Base-by-base conservation (phyloP, 305 asterid species). In the Plantago coronopus region DNA sequence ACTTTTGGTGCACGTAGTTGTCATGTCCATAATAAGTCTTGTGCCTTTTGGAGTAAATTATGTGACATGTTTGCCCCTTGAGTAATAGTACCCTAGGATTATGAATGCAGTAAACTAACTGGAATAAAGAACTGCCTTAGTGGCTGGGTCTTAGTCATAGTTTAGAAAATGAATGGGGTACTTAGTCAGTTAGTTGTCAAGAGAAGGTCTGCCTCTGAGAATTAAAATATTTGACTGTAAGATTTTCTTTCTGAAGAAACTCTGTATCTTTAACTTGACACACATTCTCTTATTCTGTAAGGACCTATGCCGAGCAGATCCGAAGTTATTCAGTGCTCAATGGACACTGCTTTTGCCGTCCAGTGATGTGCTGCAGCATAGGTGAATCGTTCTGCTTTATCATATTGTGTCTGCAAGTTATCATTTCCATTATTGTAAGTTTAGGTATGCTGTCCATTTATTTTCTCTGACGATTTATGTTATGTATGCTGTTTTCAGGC, bases 281-380 rank as follows among this genome's bases (percentile, higher is more conserved):
- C 47, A 56, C n/a, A 22, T 53, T 54, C 59, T 16, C 43, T 25
- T 27, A 53, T 70, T 56, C 68, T 73, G 48, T 69, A 71, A 91
- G 98, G 98, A 91, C 82, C 90, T 91, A 18, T 88, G 95, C 67
- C 86, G 81, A 73, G 94, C 87, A 69, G 98, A 91, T 76, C 87
- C 98, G 57, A 88, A 86, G 69, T 76, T 76, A 66, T 86, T 91
- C 76, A 84, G 88, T 37, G 74, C 93, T 60, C 94, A 91, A 55
- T 88, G 95, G 96, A 84, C 95, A 59, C 78, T 84, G 83, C 87
- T 91, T 67, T 77, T 91, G 76, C 95, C 96, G 40, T 85, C 87
- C 72, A 86, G 76, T 72, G 98, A 88, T 75, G 95, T 82, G 68
- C 77, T 88, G 69, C 90, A 76, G 66, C 88, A 80, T 70, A 85